Conservation (phyloP, 805 yeast species). For the Saccharomycopsis capsularis region DNA sequence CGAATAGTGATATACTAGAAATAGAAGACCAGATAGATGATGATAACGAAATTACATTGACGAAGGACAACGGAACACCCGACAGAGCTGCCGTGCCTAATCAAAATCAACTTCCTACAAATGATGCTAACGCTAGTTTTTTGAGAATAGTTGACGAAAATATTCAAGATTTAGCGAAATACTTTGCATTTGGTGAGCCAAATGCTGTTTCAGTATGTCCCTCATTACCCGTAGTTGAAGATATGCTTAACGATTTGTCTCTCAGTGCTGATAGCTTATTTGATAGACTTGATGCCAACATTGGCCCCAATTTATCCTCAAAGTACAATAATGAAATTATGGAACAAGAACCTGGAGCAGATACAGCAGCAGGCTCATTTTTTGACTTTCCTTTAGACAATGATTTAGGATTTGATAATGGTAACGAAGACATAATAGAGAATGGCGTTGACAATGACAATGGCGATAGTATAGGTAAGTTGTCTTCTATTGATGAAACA, state of each 20-base stretch:
- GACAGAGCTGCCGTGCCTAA: not conserved
- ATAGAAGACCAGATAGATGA: not conserved
- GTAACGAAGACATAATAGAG: constrained; percentile 24
- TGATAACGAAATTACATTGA: not conserved
- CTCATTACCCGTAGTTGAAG: constrained; percentile 1
- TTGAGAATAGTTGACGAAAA: no score
- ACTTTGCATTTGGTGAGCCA: not conserved
- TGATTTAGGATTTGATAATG: constrained; percentile 25
- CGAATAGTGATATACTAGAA: no score
- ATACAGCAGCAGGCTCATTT: not conserved
- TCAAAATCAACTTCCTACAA: no score
- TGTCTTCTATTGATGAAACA: no score
- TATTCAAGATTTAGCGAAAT: not conserved
- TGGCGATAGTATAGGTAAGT: no score
- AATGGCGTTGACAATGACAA: constrained; percentile 16
- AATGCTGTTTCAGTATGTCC: not conserved
- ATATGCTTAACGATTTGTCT: not conserved
- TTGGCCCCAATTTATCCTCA: not conserved
- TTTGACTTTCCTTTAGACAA: not conserved
- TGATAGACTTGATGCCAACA: not conserved
- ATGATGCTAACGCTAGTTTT: no score
- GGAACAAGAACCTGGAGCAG: not conserved
- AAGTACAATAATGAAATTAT: not conserved
- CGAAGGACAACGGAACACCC: not conserved
- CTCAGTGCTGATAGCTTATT: not conserved